phyloP scores from a whole-genome alignment of 2,329 filamentous ascomycete species.

The Cladophialophora bantiana region DNA sequence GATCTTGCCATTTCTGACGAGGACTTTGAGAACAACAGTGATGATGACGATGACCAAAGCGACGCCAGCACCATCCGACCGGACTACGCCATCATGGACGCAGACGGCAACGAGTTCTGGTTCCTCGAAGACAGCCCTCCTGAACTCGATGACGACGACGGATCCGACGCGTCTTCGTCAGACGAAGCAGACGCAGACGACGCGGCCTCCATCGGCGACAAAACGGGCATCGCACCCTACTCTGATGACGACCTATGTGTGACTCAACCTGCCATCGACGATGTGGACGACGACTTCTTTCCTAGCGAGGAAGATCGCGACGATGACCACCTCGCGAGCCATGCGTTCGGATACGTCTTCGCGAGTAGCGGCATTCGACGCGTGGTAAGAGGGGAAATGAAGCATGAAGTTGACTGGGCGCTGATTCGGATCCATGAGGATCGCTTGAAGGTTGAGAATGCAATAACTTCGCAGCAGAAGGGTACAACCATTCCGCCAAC shows the following conservation, averaged over 20 bases:
- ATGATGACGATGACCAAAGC: constrained; percentile 29
- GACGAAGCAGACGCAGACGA: constrained; percentile 54
- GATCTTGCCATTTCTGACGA: constrained; percentile 61
- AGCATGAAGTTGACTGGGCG: constrained; percentile 96
- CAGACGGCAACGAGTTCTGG: constrained; percentile 52
- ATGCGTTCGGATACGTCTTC: constrained; percentile 81
- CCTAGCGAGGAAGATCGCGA: constrained; percentile 74
- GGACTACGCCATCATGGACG: constrained; percentile 48
- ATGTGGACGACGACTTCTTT: constrained; percentile 83
- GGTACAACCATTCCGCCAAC: constrained; percentile 13
- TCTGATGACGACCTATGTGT: constrained; percentile 80
- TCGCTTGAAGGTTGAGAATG: constrained; percentile 74
- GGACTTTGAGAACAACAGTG: constrained; percentile 45
- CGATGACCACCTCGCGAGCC: constrained; percentile 82
- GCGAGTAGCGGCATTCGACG: constrained; percentile 89
- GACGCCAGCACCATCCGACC: constrained; percentile 41
- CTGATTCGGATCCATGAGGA: constrained; percentile 79
- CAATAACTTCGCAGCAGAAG: constrained; percentile 57
- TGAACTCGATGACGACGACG: constrained; percentile 52
- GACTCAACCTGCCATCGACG: constrained; percentile 90
- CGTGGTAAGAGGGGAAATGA: constrained; percentile 71
- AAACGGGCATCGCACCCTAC: constrained; percentile 46
- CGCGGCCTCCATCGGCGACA: constrained; percentile 69
- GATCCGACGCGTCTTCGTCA: constrained; percentile 56
- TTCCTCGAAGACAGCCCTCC: constrained; percentile 53